Evolutionary conservation across 2,329 filamentous ascomycete species (phyloP).

Genomic region (Akanthomyces uredinophilus): DNA sequence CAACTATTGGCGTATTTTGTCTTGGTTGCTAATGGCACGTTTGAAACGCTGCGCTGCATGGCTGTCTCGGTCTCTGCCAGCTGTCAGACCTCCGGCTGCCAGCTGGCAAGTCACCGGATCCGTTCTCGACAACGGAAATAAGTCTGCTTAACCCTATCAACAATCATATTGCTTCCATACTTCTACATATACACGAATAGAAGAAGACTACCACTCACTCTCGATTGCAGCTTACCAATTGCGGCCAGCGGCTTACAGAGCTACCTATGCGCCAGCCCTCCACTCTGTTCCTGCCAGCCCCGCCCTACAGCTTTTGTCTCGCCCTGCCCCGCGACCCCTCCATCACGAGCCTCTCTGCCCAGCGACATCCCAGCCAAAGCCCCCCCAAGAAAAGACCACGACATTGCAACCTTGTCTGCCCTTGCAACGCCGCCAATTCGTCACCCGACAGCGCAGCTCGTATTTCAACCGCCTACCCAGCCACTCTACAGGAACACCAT

Average conservation of each 20-base stretch:
- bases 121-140: not conserved
- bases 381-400: not conserved
- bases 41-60: not conserved
- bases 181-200: no score
- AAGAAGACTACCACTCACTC: not conserved
- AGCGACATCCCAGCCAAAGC: not conserved
- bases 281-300: not conserved
- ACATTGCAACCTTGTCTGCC: not conserved
- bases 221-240: not conserved
- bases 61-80: not conserved
- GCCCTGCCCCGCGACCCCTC: conserved; percentile 10
- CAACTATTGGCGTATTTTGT: not conserved
- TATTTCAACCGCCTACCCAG: not conserved
- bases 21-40: no score
- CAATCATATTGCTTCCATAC: not conserved
- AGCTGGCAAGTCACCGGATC: not conserved
- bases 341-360: not conserved
- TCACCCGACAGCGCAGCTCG: not conserved
- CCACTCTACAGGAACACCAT: conserved; percentile 30
- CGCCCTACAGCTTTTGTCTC: not conserved
- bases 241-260: not conserved
- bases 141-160: not conserved
- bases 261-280: not conserved
- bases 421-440: not conserved
- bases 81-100: not conserved